These are phyloP conservation scores for Blakeslea trispora DNA, from an alignment of 371 early-diverging fungal species.

Conservation along the genomic window DNA sequence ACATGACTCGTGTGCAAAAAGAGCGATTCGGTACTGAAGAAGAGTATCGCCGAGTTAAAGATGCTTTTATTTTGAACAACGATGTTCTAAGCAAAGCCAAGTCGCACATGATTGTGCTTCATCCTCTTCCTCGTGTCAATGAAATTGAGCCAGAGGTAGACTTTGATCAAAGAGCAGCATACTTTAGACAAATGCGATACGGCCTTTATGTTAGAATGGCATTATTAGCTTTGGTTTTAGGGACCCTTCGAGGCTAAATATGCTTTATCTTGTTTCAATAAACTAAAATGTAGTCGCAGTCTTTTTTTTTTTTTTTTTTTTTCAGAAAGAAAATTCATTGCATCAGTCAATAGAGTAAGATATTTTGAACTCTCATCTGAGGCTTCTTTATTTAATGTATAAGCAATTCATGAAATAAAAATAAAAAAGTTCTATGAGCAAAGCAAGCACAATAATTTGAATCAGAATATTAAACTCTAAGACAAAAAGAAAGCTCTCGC, in stretches of 20 bases:
- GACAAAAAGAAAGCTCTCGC: too few species aligned
- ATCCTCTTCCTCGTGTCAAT: slow-evolving; percentile 94
- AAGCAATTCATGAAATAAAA: too few species aligned
- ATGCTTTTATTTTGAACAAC: slow-evolving; percentile 86
- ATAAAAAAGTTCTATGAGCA: too few species aligned
- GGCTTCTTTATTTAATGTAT: too few species aligned
- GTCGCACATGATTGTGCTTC: slow-evolving; percentile 96
- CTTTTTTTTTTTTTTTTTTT: too few species aligned
- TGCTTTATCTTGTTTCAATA: too few species aligned
- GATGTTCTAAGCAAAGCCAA: slow-evolving; percentile 83
- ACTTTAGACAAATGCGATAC: slow-evolving; percentile 97
- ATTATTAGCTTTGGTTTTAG: slow-evolving; percentile 81
- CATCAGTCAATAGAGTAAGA: too few species aligned
- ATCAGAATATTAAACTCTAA: too few species aligned
- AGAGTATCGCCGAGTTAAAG: slow-evolving; percentile 83
- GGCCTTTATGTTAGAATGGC: slow-evolving; percentile 98
- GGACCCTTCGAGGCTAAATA: slow-evolving; percentile 39
- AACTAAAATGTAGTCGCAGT: too few species aligned
- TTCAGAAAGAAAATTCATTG: too few species aligned
- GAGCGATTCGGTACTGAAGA: slow-evolving; percentile 83
- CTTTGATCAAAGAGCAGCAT: slow-evolving; percentile 95
- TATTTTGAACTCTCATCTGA: too few species aligned
- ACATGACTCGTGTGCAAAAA: slow-evolving; percentile 96
- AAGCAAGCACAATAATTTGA: too few species aligned
- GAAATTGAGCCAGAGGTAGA: slow-evolving; percentile 97